These are phyloP conservation scores for Hypoxylon cercidicola DNA, from an alignment of 495 filamentous ascomycete genomes.

Conservation along the genomic window DNA sequence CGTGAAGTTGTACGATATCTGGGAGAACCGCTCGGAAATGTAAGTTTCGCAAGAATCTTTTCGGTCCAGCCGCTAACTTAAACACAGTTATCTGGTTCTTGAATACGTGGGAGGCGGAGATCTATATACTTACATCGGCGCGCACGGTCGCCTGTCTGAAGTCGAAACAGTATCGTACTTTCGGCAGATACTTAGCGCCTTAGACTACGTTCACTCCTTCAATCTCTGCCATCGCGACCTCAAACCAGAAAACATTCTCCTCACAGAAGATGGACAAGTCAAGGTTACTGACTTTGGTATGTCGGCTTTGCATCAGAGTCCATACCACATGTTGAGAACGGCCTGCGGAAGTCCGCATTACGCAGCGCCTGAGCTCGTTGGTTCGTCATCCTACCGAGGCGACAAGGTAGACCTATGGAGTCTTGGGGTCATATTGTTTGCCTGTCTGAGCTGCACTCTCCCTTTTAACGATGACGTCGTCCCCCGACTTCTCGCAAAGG, in stretches of 20 bases:
- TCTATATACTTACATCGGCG: slow-evolving; percentile 82
- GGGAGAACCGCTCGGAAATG: slow-evolving; percentile 95
- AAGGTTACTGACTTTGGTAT: slow-evolving; percentile 98
- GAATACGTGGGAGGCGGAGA: slow-evolving; percentile 94
- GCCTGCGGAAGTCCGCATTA: slow-evolving; percentile 98
- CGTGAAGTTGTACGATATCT: slow-evolving; percentile 90
- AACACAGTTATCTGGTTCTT: slow-evolving; percentile 87
- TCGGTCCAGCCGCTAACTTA: slow-evolving; percentile 36
- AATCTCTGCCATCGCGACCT: slow-evolving; percentile 96
- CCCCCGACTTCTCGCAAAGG: slow-evolving; percentile 67
- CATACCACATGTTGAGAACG: slow-evolving; percentile 76
- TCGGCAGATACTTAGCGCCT: slow-evolving; percentile 89
- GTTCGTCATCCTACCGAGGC: slow-evolving; percentile 77
- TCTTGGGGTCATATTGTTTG: slow-evolving; percentile 90
- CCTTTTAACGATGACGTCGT: slow-evolving; percentile 80
- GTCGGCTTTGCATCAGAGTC: slow-evolving; percentile 87
- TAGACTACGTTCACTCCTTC: slow-evolving; percentile 92
- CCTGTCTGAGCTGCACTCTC: slow-evolving; percentile 78
- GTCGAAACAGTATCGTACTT: slow-evolving; percentile 84
- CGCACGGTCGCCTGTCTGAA: slow-evolving; percentile 74
- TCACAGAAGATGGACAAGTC: slow-evolving; percentile 75
- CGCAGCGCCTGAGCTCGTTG: slow-evolving; percentile 89
- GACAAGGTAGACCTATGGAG: slow-evolving; percentile 93
- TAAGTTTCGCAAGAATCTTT: slow-evolving; percentile 59
- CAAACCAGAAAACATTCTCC: slow-evolving; percentile 96